phyloP scores from a whole-genome alignment of 495 filamentous ascomycete genomes.

The Podospora pseudocomata region DNA sequence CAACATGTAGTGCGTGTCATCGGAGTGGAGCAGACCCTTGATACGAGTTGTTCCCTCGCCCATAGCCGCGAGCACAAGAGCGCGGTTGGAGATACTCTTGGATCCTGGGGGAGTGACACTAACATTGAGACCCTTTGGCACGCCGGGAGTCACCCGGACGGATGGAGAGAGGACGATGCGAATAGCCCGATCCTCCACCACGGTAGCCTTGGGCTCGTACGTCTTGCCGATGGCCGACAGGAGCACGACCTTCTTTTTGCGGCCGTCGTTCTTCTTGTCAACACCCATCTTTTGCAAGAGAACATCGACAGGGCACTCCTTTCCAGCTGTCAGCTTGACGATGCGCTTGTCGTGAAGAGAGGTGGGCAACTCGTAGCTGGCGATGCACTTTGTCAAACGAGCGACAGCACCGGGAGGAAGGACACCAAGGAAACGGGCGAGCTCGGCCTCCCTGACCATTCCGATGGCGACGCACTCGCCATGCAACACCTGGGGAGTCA shows the following conservation, averaged over 20 bases:
- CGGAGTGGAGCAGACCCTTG: constrained; percentile 89
- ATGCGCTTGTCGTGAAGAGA: constrained; percentile 82
- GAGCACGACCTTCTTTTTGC: constrained; percentile 95
- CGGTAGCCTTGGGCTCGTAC: constrained; percentile 78
- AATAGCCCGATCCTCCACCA: constrained; percentile 84
- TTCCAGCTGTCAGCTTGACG: constrained; percentile 77
- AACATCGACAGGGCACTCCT: constrained; percentile 86
- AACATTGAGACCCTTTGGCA: constrained; percentile 59
- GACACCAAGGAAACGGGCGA: constrained; percentile 86
- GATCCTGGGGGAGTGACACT: constrained; percentile 88
- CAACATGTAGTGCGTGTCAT: constrained; percentile 96
- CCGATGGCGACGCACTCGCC: constrained; percentile 95
- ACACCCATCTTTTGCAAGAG: constrained; percentile 90
- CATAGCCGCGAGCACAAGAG: constrained; percentile 86
- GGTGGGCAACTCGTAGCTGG: constrained; percentile 88
- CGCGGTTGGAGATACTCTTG: constrained; percentile 96
- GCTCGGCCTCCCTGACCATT: constrained; percentile 96
- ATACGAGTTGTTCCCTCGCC: constrained; percentile 83
- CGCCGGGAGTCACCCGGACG: constrained; percentile 66
- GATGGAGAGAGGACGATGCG: constrained; percentile 78
- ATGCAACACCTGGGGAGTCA: constrained; percentile 92
- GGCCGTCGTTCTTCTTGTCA: constrained; percentile 97
- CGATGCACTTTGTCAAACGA: constrained; percentile 83
- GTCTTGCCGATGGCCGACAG: constrained; percentile 87
- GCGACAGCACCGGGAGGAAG: constrained; percentile 83